Percentiles rank a stretch among this genome's conserved stretches.
Evolutionary conservation across 495 filamentous ascomycete genomes (phyloP).

Genomic region (Cercophora sp.): DNA sequence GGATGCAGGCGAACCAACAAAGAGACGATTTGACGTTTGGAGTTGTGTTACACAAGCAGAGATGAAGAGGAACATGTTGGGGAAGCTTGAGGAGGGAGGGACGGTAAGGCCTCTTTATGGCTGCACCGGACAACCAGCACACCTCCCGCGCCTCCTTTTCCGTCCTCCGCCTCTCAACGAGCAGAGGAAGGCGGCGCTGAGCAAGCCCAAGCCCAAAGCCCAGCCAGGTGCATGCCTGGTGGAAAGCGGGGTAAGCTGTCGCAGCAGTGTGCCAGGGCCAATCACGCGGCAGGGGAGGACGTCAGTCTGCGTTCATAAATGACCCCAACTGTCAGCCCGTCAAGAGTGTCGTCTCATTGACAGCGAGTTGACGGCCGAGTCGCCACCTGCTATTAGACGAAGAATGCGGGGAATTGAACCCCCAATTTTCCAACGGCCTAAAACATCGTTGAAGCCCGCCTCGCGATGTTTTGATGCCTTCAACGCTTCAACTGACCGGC

Average conservation of each 20-base stretch:
- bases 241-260: constrained; percentile 32
- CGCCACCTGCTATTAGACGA: constrained; percentile 10
- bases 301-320: constrained; percentile 24
- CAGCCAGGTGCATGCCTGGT: constrained; percentile 16
- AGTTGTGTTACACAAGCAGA: too few species aligned
- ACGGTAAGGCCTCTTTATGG: constrained; percentile 23
- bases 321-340: not conserved
- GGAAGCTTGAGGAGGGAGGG: constrained; percentile 13
- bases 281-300: constrained; percentile 22
- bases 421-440: not conserved
- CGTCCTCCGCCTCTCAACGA: too few species aligned
- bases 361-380: constrained; percentile 9
- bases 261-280: constrained; percentile 27
- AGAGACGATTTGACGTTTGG: not conserved
- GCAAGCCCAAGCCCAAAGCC: constrained; percentile 13
- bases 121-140: constrained; percentile 5
- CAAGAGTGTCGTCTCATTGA: constrained; percentile 13
- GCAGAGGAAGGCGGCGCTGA: too few species aligned
- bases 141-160: too few species aligned
- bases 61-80: constrained; percentile 6
- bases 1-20: too few species aligned
- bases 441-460: not conserved
- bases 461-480: too few species aligned
- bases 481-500: too few species aligned
- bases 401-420: not conserved